Evolutionary conservation across 768 basidiomycete species (phyloP).

Genomic region (Podaxis carcinomalis): DNA sequence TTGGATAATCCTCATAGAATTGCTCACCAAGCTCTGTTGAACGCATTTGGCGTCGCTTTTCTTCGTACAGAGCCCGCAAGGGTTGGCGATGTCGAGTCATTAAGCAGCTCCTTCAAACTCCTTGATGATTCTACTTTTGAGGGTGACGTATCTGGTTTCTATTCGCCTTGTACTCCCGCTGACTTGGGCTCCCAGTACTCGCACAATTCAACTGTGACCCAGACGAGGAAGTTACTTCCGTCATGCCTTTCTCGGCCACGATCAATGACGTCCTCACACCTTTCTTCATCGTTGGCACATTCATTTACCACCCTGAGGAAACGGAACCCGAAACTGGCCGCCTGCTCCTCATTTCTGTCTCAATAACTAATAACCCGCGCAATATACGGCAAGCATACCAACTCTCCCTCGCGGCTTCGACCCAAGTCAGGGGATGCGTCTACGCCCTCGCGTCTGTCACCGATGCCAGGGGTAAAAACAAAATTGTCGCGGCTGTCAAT

Average conservation of each 20-base stretch:
- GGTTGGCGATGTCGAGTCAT: slow-evolving; percentile 42
- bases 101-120: slow-evolving; percentile 57
- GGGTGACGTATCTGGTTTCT: slow-evolving; percentile 35
- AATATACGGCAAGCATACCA: slow-evolving; percentile 23
- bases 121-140: slow-evolving; percentile 62
- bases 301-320: slow-evolving; percentile 36
- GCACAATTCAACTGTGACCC: slow-evolving; percentile 42
- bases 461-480: slow-evolving; percentile 27
- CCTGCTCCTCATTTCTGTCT: slow-evolving; percentile 50
- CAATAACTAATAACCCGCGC: slow-evolving; percentile 20
- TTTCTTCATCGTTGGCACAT: slow-evolving; percentile 50
- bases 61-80: slow-evolving; percentile 48
- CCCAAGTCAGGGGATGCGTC: slow-evolving; percentile 59
- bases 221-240: slow-evolving; percentile 62
- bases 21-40: slow-evolving; percentile 48
- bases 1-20: slow-evolving; percentile 69
- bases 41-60: slow-evolving; percentile 65
- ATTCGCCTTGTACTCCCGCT: background rate
- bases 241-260: slow-evolving; percentile 32
- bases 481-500: slow-evolving; percentile 67
- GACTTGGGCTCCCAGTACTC: slow-evolving; percentile 29
- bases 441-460: slow-evolving; percentile 51
- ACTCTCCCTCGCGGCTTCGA: slow-evolving; percentile 37
- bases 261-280: slow-evolving; percentile 27
- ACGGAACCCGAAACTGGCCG: slow-evolving; percentile 53